phyloP scores from a whole-genome alignment of 768 basidiomycete species.

The Tephrocybe rancida region DNA sequence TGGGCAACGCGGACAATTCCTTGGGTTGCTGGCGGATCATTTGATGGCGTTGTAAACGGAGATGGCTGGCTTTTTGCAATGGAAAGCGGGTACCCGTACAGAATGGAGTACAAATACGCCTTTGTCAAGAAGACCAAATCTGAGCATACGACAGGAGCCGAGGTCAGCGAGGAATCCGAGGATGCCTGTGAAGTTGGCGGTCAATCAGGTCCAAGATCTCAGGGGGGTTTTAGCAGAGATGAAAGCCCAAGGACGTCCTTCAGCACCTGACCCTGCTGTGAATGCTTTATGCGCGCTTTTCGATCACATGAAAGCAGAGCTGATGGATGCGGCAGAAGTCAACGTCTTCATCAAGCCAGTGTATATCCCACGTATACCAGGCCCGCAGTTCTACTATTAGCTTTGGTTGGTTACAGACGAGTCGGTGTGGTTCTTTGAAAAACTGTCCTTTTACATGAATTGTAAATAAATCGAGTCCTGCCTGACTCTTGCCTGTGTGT shows the following conservation, averaged over 20 bases:
- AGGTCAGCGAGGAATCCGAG: too few relatives aligned
- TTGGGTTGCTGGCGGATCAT: background rate
- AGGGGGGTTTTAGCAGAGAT: conserved; percentile 22
- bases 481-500: too few relatives aligned
- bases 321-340: too few relatives aligned
- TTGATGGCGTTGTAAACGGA: background rate
- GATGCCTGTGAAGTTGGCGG: background rate
- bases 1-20: background rate
- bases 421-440: too few relatives aligned
- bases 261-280: conserved; percentile 18
- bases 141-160: too few relatives aligned
- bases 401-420: too few relatives aligned
- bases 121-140: background rate
- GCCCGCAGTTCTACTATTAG: too few relatives aligned
- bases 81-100: too few relatives aligned
- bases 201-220: conserved; percentile 10
- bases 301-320: background rate
- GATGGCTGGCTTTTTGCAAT: background rate
- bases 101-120: background rate
- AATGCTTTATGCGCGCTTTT: conserved; percentile 16
- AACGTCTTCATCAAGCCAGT: too few relatives aligned
- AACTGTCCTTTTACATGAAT: too few relatives aligned
- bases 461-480: too few relatives aligned
- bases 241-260: conserved; percentile 23
- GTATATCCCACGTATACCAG: too few relatives aligned